Evolutionary conservation across 257 asterid species (phyloP), one percentile per base, ranked within the genome.

Genomic region (Rehmannia glutinosa): DNA sequence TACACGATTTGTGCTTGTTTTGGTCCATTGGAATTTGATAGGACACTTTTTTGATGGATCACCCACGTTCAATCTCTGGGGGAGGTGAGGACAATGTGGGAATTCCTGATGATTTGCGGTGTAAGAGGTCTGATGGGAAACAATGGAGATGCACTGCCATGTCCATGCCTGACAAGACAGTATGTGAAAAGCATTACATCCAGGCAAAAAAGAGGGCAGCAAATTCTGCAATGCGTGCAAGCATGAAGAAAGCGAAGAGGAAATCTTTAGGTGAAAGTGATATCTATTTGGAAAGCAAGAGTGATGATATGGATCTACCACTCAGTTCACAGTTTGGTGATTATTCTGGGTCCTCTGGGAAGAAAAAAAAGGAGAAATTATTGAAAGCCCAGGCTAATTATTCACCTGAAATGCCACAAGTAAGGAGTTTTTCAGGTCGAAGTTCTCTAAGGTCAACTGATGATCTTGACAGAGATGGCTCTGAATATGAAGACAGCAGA

Each of bases 171-270:
- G 99, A 94, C 78, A 94, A 94, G 74, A 91, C 99, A 1, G 99
- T 94, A 43, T 94, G 99, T 54, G 97, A 94, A 75, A 94, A 94
- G 86, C 99, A 91, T 84, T 94, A 91, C 88, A 85, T 83, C 76
- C 99, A 94, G 85, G 99, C 99, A 3, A 94, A 94, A 89, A 94
- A 94, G 85, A 87, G 99, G 84, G 97, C 99, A 64, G 99, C 99
- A 23, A 91, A 89, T 83, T 91, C 99, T 66, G 97, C 99, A 27
- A 75, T 86, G 87, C 92, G 97, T 68, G 99, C 99, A 49, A 94
- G 84, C 64, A 78, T 91, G 80, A 94, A 94, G 76, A 94, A 91
- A 65, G 81, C 83, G 5, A 90, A 82, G 84, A 78, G 90, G 77
- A 87, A 84, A 70, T 72, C 88, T 66, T 7, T 78, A 21, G 97